Percentiles rank a stretch among this genome's conserved stretches.
These are phyloP conservation scores for Cladosporium phlei DNA, from an alignment of 2,329 filamentous ascomycete genomes.

Conservation along the genomic window DNA sequence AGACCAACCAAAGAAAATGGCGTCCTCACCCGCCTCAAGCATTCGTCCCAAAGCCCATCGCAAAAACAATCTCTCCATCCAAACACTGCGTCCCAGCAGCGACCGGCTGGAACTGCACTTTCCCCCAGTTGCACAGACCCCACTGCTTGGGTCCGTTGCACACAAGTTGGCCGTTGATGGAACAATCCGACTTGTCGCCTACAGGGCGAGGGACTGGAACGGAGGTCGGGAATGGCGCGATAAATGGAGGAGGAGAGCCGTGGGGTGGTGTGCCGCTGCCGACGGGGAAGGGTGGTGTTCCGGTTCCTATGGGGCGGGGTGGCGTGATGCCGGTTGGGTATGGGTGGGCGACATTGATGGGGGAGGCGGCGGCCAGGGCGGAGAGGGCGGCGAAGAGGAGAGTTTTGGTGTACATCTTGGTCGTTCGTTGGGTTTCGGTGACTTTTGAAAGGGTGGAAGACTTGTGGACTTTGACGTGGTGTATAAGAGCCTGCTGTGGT, in stretches of 20 bases:
- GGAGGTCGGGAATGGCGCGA: neutral
- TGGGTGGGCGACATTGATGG: slow-evolving; percentile 1
- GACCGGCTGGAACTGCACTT: slow-evolving; percentile 37
- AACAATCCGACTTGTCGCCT: slow-evolving; percentile 20
- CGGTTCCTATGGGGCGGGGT: neutral
- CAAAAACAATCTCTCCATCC: slow-evolving; percentile 19
- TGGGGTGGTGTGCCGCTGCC: neutral
- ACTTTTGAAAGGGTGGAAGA: neutral
- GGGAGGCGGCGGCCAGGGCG: slow-evolving; percentile 3
- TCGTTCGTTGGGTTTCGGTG: neutral
- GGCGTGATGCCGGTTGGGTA: neutral
- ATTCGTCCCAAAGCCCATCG: slow-evolving; percentile 4
- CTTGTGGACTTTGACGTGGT: neutral
- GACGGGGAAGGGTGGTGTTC: neutral
- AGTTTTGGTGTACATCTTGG: neutral
- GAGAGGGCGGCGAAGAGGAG: neutral
- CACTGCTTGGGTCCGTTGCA: slow-evolving; percentile 40
- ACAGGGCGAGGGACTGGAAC: slow-evolving; percentile 2
- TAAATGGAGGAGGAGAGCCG: neutral
- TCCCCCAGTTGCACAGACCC: slow-evolving; percentile 42
- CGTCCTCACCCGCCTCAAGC: neutral
- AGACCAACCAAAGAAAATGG: too few relatives aligned
- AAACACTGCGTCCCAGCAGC: slow-evolving; percentile 40
- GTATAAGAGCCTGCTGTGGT: neutral
- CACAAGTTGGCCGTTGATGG: slow-evolving; percentile 31